Percentiles rank a stretch among this genome's conserved stretches.
Conservation (phyloP, 1,139 yeast genomes). For the Lizanozyma gosingica region DNA sequence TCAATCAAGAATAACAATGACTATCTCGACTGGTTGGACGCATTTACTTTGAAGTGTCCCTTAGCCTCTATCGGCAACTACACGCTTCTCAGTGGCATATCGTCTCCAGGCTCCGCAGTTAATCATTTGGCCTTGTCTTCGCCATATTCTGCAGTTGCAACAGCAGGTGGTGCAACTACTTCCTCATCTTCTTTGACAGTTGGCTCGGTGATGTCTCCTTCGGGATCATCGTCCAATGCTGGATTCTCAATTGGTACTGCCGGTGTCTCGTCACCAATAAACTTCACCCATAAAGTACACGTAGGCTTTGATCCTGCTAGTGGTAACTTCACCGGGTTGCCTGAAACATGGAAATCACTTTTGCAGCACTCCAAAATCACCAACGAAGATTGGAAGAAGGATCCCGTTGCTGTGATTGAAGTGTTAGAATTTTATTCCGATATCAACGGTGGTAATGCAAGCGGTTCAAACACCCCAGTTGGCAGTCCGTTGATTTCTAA, state of each 20-base stretch:
- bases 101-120: constrained; percentile 9
- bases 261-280: constrained; percentile 70
- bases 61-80: constrained; percentile 31
- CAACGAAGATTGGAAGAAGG: constrained; percentile 75
- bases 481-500: constrained; percentile 1
- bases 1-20: constrained; percentile 76
- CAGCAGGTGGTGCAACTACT: constrained; percentile 4
- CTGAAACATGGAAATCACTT: constrained; percentile 70
- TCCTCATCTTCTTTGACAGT: background rate
- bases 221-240: constrained; percentile 4
- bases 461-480: constrained; percentile 12
- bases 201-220: background rate
- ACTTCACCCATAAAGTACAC: constrained; percentile 62
- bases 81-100: background rate
- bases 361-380: constrained; percentile 73
- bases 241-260: constrained; percentile 35
- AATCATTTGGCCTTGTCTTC: background rate
- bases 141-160: background rate
- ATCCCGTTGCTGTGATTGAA: constrained; percentile 82
- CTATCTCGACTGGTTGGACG: constrained; percentile 85
- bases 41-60: constrained; percentile 81
- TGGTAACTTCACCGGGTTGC: constrained; percentile 71
- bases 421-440: constrained; percentile 79
- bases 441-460: constrained; percentile 26
- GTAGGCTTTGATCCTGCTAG: constrained; percentile 18